phyloP scores from a whole-genome alignment of 805 yeast species.

The Hanseniaspora jakobsenii region DNA sequence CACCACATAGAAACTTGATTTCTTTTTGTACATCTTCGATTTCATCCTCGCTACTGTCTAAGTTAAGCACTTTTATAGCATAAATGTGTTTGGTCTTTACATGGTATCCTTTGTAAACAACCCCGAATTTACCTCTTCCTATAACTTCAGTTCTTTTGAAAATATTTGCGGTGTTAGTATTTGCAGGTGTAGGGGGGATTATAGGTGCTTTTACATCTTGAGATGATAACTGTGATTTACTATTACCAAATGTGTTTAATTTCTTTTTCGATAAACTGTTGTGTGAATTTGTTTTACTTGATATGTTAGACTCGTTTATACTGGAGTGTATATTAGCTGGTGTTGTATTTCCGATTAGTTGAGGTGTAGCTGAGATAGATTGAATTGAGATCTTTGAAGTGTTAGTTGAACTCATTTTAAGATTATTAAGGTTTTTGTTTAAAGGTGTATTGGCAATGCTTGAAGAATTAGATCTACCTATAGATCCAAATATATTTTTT shows the following conservation, averaged over 20 bases:
- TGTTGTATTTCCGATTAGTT: too few relatives aligned
- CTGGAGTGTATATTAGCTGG: too few relatives aligned
- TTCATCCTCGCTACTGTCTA: slow-evolving; percentile 89
- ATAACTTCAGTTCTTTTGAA: slow-evolving; percentile 80
- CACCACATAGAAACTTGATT: slow-evolving; percentile 69
- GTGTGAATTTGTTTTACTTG: too few relatives aligned
- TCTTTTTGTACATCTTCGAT: slow-evolving; percentile 91
- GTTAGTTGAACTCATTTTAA: too few relatives aligned
- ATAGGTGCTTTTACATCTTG: too few relatives aligned
- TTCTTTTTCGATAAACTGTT: too few relatives aligned
- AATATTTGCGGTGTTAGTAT: slow-evolving; percentile 28
- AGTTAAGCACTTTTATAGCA: slow-evolving; percentile 84
- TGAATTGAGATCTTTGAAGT: neutral
- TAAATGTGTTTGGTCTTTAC: slow-evolving; percentile 61
- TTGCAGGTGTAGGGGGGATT: slow-evolving; percentile 22
- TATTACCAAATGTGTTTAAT: too few relatives aligned
- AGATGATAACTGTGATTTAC: too few relatives aligned
- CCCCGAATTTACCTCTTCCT: slow-evolving; percentile 94
- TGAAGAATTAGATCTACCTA: slow-evolving; percentile 5
- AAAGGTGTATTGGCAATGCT: neutral
- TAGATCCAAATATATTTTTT: slow-evolving; percentile 3
- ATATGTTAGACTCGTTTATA: too few relatives aligned
- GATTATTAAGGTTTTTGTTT: too few relatives aligned
- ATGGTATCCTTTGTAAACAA: slow-evolving; percentile 79
- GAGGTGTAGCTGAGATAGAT: too few relatives aligned